Evolutionary conservation across 2,329 filamentous ascomycete genomes (phyloP).

Genomic region (Lachnellula hyalina): DNA sequence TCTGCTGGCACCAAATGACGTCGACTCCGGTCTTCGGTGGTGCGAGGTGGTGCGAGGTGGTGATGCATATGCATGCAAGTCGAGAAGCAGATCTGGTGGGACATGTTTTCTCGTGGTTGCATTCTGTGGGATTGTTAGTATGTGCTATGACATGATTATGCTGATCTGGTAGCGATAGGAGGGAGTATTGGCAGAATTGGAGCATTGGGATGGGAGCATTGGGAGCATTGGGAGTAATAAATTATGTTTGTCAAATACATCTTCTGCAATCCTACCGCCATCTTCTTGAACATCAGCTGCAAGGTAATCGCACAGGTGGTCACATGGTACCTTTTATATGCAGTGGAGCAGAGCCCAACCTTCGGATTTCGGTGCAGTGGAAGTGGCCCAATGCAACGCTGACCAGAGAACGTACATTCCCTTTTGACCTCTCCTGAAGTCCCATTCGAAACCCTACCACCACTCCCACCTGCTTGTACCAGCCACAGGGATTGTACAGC

Average conservation of each 20-base stretch:
- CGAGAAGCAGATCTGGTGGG: not conserved
- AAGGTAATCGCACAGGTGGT: not conserved
- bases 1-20: not conserved
- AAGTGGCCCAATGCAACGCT: not conserved
- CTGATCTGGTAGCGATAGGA: not conserved
- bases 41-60: not conserved
- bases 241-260: not conserved
- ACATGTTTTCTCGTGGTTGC: not conserved
- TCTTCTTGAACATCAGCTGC: not conserved
- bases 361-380: not conserved
- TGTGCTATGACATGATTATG: not conserved
- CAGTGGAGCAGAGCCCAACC: not conserved
- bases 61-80: not conserved
- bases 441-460: not conserved
- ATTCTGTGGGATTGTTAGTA: not conserved
- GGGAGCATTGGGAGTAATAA: too few relatives aligned
- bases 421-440: not conserved
- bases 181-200: too few relatives aligned
- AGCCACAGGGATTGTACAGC: constrained; percentile 4
- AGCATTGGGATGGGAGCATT: too few relatives aligned
- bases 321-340: not conserved
- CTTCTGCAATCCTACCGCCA: not conserved
- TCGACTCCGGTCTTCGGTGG: not conserved
- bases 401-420: not conserved
- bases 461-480: not conserved